These are phyloP conservation scores for Pseudopithomyces chartarum DNA, from an alignment of 2,329 filamentous ascomycete genomes.

Conservation along the genomic window DNA sequence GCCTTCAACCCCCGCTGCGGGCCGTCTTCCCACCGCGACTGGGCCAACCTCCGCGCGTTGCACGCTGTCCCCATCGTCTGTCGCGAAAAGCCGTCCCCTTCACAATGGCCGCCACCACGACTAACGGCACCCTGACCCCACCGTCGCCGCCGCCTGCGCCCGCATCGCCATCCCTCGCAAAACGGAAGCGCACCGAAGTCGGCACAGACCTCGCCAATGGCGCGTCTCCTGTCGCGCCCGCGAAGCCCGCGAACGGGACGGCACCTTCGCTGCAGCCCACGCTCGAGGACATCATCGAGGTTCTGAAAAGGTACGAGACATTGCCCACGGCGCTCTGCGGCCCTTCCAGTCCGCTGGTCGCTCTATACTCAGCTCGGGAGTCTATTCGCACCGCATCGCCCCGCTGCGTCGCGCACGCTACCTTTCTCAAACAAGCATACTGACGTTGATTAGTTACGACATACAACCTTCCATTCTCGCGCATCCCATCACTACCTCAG, in stretches of 20 bases:
- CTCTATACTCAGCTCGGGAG: background rate
- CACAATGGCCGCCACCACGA: conserved; percentile 37
- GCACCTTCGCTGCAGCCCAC: conserved; percentile 35
- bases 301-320: conserved; percentile 47
- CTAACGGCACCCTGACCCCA: conserved; percentile 44
- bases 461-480: conserved; percentile 53
- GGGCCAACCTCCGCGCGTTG: conserved; percentile 41
- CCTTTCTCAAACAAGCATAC: background rate
- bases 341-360: conserved; percentile 1
- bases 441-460: conserved; percentile 45
- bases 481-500: conserved; percentile 38
- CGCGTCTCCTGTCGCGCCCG: conserved; percentile 29
- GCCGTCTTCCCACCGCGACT: conserved; percentile 1
- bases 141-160: conserved; percentile 33
- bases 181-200: conserved; percentile 53
- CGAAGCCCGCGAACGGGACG: conserved; percentile 18
- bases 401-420: background rate
- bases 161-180: conserved; percentile 41
- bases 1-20: conserved; percentile 14
- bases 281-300: conserved; percentile 48
- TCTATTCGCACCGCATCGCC: background rate
- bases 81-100: conserved; percentile 33
- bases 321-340: background rate
- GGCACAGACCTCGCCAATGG: conserved; percentile 33
- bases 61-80: conserved; percentile 36